These are phyloP conservation scores for Salmacisia buchloeana DNA, from an alignment of 1,284 basidiomycete species.

Conservation along the genomic window DNA sequence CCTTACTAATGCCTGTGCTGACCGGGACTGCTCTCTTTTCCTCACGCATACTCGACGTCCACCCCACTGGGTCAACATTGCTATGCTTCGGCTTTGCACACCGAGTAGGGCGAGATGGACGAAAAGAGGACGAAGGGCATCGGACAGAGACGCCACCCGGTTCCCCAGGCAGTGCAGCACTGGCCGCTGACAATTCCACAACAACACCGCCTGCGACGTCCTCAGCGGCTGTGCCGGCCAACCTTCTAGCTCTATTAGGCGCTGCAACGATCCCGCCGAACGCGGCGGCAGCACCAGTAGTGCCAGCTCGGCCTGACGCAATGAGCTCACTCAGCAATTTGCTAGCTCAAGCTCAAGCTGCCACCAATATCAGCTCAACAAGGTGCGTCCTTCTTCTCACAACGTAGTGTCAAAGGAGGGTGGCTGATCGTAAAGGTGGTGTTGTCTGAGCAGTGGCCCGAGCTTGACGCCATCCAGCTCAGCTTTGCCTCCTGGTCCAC, in stretches of 20 bases:
- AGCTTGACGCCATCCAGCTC: not conserved
- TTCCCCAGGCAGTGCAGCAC: not conserved
- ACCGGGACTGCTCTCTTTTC: not conserved
- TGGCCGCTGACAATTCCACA: not conserved
- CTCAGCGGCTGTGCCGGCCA: not conserved
- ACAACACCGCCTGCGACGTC: not conserved
- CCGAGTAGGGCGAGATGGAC: too few species aligned
- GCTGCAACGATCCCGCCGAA: not conserved
- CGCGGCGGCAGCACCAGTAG: not conserved
- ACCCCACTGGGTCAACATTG: not conserved
- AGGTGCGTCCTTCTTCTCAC: too few species aligned
- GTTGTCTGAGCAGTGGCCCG: not conserved
- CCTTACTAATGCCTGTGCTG: not conserved
- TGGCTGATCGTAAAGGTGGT: not conserved
- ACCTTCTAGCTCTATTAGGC: not conserved
- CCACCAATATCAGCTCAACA: too few species aligned
- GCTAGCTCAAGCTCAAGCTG: constrained; percentile 1
- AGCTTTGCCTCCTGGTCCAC: not conserved
- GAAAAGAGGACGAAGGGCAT: too few species aligned
- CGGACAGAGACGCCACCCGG: not conserved
- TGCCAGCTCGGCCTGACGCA: not conserved
- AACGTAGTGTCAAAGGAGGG: too few species aligned
- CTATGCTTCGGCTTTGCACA: not conserved
- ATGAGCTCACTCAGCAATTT: not conserved
- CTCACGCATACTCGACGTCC: not conserved